Evolutionary conservation across 1,139 yeast genomes (phyloP), one percentile per base, ranked within the genome.

Genomic region (Pichia sp.): DNA sequence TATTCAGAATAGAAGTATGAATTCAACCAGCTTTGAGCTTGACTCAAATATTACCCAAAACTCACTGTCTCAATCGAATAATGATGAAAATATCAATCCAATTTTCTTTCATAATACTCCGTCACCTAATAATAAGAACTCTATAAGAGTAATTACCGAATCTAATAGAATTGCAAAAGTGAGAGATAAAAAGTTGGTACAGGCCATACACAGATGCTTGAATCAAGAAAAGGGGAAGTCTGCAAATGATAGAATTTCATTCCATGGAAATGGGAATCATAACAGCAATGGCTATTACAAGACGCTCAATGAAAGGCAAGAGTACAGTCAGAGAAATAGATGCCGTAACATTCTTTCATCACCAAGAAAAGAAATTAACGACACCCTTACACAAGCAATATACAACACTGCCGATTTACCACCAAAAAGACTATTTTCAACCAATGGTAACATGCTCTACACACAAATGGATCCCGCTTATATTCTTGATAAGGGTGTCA

Each of bases 111-210:
- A 38, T 27, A 27, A 35, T 23, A 38, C 41, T 4, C 41, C 41
- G 5, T 38, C 41, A 4, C 41, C 41, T n/a, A 28, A 35, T n/a
- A 33, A 38, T 14, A 8, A 6, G 6, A 28, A 29, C 20, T 38
- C 41, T 11, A 38, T 38, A 7, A 32, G 41, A 27, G 27, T 38
- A 11, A 30, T 38, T 2, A 38, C 41, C 1, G 27, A 36, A 12
- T 38, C 41, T 30, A 38, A 38, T 25, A 32, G 41, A 30, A 38
- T 38, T 11, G 22, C 26, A 10, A 38, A 32, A 27, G 18, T 38
- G n/a, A 38, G 28, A 21, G 41, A 38, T 24, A 34, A 35, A 23
- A 38, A 35, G 15, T 24, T 38, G 15, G 14, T 38, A 13, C 35
- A 32, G 12, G 41, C 41, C 13, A 38, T 38, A 5, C 29, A 38